These are phyloP conservation scores for Viola pubescens DNA, from an alignment of 441 rosid species.

Conservation along the genomic window DNA sequence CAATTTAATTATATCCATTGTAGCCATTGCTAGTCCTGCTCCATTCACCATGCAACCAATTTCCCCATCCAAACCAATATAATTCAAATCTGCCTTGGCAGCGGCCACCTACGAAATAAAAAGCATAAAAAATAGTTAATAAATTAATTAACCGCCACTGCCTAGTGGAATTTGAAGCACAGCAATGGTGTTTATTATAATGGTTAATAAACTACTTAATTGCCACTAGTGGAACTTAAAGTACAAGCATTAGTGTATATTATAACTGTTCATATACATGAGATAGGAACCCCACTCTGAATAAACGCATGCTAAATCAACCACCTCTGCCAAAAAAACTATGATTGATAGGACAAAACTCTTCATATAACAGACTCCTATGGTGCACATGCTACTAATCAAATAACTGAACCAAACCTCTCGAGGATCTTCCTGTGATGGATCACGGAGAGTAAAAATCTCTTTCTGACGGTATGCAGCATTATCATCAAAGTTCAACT, in stretches of 20 bases:
- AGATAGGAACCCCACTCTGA: not conserved
- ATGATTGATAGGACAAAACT: not conserved
- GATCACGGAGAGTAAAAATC: conserved; percentile 70
- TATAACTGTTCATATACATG: too few species aligned
- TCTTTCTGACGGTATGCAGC: conserved; percentile 88
- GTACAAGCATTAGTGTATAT: too few species aligned
- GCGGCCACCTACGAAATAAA: conserved; percentile 59
- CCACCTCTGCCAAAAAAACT: not conserved
- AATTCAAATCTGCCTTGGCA: conserved; percentile 91
- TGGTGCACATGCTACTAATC: not conserved
- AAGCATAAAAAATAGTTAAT: conserved; percentile 15
- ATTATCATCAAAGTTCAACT: conserved; percentile 96
- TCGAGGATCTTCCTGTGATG: conserved; percentile 94
- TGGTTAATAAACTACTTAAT: too few species aligned
- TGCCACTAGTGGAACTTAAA: too few species aligned
- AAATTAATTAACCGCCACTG: not conserved
- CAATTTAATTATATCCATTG: conserved; percentile 94
- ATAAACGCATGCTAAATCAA: not conserved
- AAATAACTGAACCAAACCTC: conserved; percentile 45
- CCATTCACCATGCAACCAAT: conserved; percentile 99
- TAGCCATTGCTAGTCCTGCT: conserved; percentile 98
- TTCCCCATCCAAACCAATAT: conserved; percentile 95
- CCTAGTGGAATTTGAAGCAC: not conserved
- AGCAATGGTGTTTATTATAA: too few species aligned
- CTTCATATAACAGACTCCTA: conserved; percentile 1